Percentiles rank a stretch among this genome's conserved stretches.
Conservation (phyloP, 2,329 filamentous ascomycete species). For the Dactylella cylindrospora region DNA sequence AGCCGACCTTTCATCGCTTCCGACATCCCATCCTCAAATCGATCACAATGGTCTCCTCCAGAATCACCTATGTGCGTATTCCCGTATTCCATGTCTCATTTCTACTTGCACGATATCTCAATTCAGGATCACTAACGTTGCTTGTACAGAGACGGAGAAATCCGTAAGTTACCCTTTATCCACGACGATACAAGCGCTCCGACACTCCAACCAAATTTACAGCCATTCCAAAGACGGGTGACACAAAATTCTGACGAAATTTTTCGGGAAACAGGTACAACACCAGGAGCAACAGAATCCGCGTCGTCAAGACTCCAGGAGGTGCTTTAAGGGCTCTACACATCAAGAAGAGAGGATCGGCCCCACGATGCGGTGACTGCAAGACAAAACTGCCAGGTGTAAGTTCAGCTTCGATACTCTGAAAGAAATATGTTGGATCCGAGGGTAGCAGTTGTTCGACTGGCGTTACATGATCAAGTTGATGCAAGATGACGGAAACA, state of each 20-base stretch:
- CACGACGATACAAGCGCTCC: constrained; percentile 11
- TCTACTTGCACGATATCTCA: neutral
- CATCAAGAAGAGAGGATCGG: constrained; percentile 99
- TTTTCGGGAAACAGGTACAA: constrained; percentile 71
- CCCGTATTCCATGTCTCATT: neutral
- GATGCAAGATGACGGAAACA: neutral
- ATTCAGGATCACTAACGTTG: constrained; percentile 50
- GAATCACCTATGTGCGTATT: constrained; percentile 61
- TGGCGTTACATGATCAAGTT: neutral
- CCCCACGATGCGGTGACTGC: constrained; percentile 99
- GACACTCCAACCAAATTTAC: constrained; percentile 5
- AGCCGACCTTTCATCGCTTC: constrained; percentile 18
- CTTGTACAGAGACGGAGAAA: constrained; percentile 58
- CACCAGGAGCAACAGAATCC: constrained; percentile 95
- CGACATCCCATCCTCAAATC: constrained; percentile 48
- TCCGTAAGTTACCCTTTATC: constrained; percentile 52
- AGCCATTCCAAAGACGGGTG: constrained; percentile 29
- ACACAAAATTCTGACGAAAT: constrained; percentile 24
- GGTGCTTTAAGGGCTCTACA: constrained; percentile 94
- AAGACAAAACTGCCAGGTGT: constrained; percentile 96
- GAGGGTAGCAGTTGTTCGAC: constrained; percentile 45
- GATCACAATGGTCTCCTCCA: constrained; percentile 59
- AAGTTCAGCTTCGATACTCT: constrained; percentile 59
- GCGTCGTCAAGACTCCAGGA: constrained; percentile 93
- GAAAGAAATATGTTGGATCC: neutral